Conservation (phyloP, 139 green algal species). For the Yamagishiella unicocca region DNA sequence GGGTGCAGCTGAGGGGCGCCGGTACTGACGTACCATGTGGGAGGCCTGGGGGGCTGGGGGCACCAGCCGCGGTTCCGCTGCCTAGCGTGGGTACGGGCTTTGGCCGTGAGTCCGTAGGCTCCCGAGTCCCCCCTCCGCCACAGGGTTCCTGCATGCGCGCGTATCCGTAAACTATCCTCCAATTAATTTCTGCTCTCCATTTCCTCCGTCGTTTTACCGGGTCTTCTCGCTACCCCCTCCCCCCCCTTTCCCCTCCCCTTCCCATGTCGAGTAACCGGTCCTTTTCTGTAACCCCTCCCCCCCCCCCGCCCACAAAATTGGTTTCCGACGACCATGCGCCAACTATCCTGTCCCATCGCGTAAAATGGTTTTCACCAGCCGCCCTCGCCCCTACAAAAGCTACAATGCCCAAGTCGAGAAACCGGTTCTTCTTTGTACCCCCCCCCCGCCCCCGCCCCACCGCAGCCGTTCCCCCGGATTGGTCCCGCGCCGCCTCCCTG, state of each 20-base stretch:
- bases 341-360: not conserved
- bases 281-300: no score
- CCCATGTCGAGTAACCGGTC: no score
- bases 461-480: slow-evolving; percentile 3
- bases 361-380: not conserved
- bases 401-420: no score
- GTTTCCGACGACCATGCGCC: no score
- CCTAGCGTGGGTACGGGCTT: not conserved
- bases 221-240: no score
- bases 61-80: not conserved
- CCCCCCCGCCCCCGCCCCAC: not conserved
- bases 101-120: not conserved
- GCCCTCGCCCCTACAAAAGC: not conserved
- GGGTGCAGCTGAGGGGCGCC: not conserved
- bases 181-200: no score
- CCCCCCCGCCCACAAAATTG: no score
- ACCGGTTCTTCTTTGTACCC: not conserved
- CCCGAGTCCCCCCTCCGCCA: no score
- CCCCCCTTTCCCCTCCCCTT: no score
- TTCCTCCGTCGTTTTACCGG: no score
- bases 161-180: no score
- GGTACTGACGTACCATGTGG: not conserved
- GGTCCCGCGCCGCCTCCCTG: not conserved
- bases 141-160: no score
- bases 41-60: not conserved